phyloP scores from a whole-genome alignment of 148 eudicot genomes.

The Agrostemma githago region DNA sequence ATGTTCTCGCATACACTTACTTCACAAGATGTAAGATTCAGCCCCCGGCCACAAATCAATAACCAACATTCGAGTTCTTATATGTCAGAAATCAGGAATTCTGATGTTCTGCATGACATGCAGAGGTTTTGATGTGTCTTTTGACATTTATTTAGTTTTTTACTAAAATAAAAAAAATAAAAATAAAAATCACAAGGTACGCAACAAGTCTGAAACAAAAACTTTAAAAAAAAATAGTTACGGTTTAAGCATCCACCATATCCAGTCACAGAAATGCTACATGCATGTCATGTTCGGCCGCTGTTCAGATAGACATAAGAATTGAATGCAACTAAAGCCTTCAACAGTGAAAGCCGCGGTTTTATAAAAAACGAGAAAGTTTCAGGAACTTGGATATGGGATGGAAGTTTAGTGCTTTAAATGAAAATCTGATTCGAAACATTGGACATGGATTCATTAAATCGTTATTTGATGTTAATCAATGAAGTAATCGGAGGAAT shows the following conservation, averaged over 20 bases:
- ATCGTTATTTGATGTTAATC: constrained; percentile 2
- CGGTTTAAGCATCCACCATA: neutral
- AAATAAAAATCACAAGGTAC: neutral
- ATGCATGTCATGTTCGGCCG: neutral
- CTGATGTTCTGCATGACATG: neutral
- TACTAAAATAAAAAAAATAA: neutral
- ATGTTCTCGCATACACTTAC: neutral
- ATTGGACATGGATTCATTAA: neutral
- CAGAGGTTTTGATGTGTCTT: neutral
- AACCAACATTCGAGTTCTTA: neutral
- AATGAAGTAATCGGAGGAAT: constrained; percentile 1
- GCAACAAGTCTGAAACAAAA: neutral
- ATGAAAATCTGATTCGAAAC: neutral
- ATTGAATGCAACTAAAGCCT: neutral
- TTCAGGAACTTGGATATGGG: neutral
- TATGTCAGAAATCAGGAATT: constrained; percentile 4
- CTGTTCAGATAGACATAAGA: neutral
- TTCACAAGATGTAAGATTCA: constrained; percentile 3
- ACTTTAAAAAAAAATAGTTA: neutral
- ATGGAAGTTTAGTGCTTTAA: neutral
- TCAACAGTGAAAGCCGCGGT: neutral
- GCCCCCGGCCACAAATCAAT: constrained; percentile 1
- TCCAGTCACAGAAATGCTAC: neutral
- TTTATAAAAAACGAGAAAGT: neutral
- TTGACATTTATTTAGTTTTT: neutral